These are phyloP conservation scores for Claviceps purpurea DNA, from an alignment of 2,329 filamentous ascomycete genomes.

Conservation along the genomic window DNA sequence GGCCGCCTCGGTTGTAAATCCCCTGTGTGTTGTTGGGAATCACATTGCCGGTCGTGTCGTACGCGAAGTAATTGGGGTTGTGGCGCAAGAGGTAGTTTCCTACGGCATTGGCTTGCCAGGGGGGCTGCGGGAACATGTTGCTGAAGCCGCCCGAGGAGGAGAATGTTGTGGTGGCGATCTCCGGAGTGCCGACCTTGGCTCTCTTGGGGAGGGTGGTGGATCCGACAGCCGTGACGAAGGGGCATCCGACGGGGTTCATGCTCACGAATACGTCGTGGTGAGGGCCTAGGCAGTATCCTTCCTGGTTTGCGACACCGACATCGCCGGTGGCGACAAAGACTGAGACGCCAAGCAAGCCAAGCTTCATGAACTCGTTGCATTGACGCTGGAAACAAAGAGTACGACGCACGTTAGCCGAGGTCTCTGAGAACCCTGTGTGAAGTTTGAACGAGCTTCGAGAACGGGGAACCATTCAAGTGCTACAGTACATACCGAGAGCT, in stretches of 20 bases:
- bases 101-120: not conserved
- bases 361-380: not conserved
- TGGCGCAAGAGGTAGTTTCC: not conserved
- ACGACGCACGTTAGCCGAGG: too few relatives aligned
- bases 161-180: not conserved
- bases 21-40: too few relatives aligned
- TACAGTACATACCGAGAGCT: constrained; percentile 18
- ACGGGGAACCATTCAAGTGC: too few relatives aligned
- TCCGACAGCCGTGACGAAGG: not conserved
- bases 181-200: not conserved
- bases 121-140: not conserved
- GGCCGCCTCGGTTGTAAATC: not conserved
- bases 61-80: not conserved
- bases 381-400: too few relatives aligned
- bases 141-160: not conserved
- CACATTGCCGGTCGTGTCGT: not conserved
- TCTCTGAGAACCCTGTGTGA: too few relatives aligned
- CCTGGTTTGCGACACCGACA: not conserved
- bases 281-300: not conserved
- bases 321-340: not conserved
- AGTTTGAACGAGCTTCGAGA: too few relatives aligned
- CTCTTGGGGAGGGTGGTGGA: not conserved
- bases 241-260: not conserved
- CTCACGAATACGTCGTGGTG: not conserved
- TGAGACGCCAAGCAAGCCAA: not conserved